Base-by-base conservation (phyloP, 192 early-diverging fungal species). In the Gigaspora rosea region DNA sequence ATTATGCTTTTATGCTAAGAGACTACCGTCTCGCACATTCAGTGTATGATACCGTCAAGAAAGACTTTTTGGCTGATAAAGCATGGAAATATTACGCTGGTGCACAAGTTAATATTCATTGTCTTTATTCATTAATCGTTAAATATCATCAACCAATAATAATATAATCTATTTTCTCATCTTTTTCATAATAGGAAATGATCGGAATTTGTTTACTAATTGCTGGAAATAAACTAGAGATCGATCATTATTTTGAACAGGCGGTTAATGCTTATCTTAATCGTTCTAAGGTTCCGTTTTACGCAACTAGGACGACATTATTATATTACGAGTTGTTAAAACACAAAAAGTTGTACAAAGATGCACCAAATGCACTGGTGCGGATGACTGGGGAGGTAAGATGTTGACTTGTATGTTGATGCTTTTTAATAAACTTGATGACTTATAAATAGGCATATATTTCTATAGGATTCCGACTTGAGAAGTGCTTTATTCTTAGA, bases 1-100 rank as follows among this genome's bases (percentile, higher is more conserved):
- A 98, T 84, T 99, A 92, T 83, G 91, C 95, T 4, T 98, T 99
- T 79, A 98, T 98, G 97, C 83, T 99, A 4, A 85, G 92, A 33
- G 98, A 99, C 79, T 98, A 92, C 81, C 87, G 88, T 63, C 93
- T 98, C 81, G 97, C 98, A 4, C 89, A 90, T 71, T 86, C 88
- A 0, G 91, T 96, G 6, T 99, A 98, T 76, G 96, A 99, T 75
- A 90, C 90, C 0, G 94, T 94, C 7, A 91, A 92, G 56, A 88
- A 91, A 75, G 97, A 97, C 70, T 98, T 91, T 85, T 82, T 89
- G 4, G 88, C 91, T 7, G 92, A 92, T 70, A 92, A 92, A 76
- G 91, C 91, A 8, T 93, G 88, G 86, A 89, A 89, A 80, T 92
- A 90, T 81, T 89, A 91, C 75, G 92, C 92, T 11, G 93, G 90